Base-by-base conservation (phyloP, 2,329 filamentous ascomycete species). In the Mycosphaerella sp. region DNA sequence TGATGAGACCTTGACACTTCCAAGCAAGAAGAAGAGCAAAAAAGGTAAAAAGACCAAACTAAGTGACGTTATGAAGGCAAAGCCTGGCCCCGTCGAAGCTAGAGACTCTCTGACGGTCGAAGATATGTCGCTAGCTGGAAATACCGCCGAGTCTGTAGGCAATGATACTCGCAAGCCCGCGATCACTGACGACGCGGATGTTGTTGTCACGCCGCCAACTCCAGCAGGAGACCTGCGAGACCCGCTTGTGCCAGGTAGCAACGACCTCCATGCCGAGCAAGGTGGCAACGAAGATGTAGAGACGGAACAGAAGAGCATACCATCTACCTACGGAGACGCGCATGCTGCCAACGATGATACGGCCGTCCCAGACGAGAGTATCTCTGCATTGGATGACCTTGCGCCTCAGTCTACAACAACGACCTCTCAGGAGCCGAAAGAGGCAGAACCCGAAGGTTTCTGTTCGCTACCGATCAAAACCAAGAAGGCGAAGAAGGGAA, bases 11-110 rank as follows among this genome's bases (percentile, higher is more conserved):
- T 49, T 44, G 12, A n/a, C 41, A 29, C 12, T 36, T 26, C 45
- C 54, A 12, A 55, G 36, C 31, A 59, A 60, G 45, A 59, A 58
- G 41, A 65, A 58, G 48, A 55, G 54, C 44, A 65, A 60, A 43
- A 70, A 69, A 52, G 59, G 60, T 46, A 72, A 70, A 62, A 51
- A 51, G 17, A 38, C 17, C 23, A 48, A 70, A 38, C 50, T 48
- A 44, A 29, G 17, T 26, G 10, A 12, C 6, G 17, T 44, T 9
- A 21, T 7, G 8, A 21, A 29, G 17, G 29, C 17, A 44, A 14
- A 6, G 34, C 34, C 34, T 38, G 34, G 10, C 3, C 8, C 34
- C 10, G 34, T 38, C 3, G 34, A 38, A 38, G 34, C 1, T 38
- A 38, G 1, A 38, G 12, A n/a, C 10, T 4, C 5, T 38, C 10